These are phyloP conservation scores for Hansfordia pulvinata DNA, from an alignment of 2,329 filamentous ascomycete species.

Conservation along the genomic window DNA sequence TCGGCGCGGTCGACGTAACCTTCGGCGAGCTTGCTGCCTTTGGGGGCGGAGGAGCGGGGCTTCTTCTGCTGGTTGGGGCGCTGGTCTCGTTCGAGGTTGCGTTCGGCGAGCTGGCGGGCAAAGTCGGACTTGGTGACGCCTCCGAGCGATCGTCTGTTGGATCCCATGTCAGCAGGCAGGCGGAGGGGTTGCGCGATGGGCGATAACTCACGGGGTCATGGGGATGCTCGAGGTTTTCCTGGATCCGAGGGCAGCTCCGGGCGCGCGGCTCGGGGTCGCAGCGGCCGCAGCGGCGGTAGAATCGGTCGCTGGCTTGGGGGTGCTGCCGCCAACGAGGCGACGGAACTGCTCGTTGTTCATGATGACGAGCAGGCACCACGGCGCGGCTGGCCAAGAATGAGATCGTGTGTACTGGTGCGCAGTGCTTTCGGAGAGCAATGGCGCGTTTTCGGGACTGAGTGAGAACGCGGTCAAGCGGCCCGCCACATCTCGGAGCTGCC, in stretches of 20 bases:
- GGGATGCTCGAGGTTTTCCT: conserved; percentile 70
- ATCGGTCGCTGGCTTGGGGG: conserved; percentile 23
- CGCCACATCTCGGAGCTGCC: too few relatives aligned
- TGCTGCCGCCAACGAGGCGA: conserved; percentile 49
- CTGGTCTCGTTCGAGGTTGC: too few relatives aligned
- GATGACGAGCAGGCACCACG: conserved; percentile 1
- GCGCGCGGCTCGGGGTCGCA: conserved; percentile 21
- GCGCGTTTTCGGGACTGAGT: too few relatives aligned
- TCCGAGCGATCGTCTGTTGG: conserved; percentile 48
- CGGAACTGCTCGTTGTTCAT: conserved; percentile 98
- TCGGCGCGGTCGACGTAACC: conserved; percentile 79
- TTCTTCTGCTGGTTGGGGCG: conserved; percentile 48
- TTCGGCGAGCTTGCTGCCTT: conserved; percentile 63
- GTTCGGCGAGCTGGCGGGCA: conserved; percentile 70
- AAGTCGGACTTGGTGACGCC: conserved; percentile 51
- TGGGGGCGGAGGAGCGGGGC: conserved; percentile 67
- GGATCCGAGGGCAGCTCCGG: conserved; percentile 52
- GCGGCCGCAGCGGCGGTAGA: conserved; percentile 33
- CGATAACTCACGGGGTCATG: conserved; percentile 70
- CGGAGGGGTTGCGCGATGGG: conserved; percentile 1
- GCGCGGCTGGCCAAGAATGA: conserved; percentile 3
- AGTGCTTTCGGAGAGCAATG: too few relatives aligned
- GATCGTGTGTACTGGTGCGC: too few relatives aligned
- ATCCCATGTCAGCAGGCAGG: conserved; percentile 10
- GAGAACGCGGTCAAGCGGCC: too few relatives aligned